Evolutionary conservation across 2,329 filamentous ascomycete species (phyloP).

Genomic region (Verticillium nonalfalfae): DNA sequence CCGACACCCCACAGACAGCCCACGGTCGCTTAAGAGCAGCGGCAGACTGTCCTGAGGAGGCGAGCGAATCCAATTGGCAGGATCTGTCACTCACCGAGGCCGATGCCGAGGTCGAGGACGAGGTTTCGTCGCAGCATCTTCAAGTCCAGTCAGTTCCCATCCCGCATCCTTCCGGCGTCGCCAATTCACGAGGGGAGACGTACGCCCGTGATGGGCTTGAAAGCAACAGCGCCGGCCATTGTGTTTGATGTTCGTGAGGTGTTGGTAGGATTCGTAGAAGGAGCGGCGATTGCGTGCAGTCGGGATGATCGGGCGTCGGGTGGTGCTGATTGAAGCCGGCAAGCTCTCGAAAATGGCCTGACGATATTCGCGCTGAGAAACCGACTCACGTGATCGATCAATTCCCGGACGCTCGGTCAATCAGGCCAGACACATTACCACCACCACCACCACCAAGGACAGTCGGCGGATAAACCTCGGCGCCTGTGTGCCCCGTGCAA

Average conservation of each 20-base stretch:
- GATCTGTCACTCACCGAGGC: slow-evolving; percentile 40
- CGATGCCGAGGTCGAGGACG: slow-evolving; percentile 49
- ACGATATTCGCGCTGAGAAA: slow-evolving; percentile 2
- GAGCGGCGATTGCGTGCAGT: background rate
- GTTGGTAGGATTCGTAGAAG: slow-evolving; percentile 2
- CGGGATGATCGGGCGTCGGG: background rate
- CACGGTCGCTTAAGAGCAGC: background rate
- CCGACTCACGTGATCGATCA: slow-evolving; percentile 2
- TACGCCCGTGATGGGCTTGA: slow-evolving; percentile 56
- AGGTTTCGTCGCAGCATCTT: slow-evolving; percentile 57
- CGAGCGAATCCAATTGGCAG: background rate
- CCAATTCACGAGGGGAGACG: slow-evolving; percentile 15
- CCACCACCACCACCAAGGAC: background rate
- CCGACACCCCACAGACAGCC: background rate
- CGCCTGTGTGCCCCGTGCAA: background rate
- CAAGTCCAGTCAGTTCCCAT: slow-evolving; percentile 24
- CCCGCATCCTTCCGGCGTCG: background rate
- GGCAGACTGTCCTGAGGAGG: too few species aligned
- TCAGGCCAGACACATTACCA: background rate
- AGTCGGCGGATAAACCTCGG: background rate
- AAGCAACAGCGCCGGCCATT: slow-evolving; percentile 34
- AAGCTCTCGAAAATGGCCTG: slow-evolving; percentile 2
- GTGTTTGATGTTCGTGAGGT: slow-evolving; percentile 17
- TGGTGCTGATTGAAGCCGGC: background rate
- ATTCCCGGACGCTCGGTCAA: background rate